Conservation (phyloP, 768 basidiomycete genomes). For the Collybia mongolica region DNA sequence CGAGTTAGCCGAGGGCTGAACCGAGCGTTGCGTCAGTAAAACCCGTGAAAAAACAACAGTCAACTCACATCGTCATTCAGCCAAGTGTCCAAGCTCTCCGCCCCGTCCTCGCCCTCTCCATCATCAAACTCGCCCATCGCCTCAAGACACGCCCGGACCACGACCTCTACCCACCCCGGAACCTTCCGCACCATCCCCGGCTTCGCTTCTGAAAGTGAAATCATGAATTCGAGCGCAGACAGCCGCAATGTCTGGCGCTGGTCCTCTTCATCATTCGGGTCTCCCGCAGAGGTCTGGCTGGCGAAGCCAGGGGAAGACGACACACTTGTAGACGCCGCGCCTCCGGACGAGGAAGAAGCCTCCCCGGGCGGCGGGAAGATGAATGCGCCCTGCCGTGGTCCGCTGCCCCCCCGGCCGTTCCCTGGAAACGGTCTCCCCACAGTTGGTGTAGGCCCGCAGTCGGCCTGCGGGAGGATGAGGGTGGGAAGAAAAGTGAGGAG, state of each 20-base stretch:
- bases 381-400: constrained; percentile 33
- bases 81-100: constrained; percentile 49
- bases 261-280: constrained; percentile 46
- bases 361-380: constrained; percentile 30
- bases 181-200: constrained; percentile 68
- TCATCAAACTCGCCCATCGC: constrained; percentile 80
- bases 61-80: constrained; percentile 69
- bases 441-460: constrained; percentile 51
- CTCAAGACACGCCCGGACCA: constrained; percentile 77
- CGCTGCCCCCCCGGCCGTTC: constrained; percentile 18
- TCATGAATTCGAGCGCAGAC: constrained; percentile 80
- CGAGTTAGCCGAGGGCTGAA: constrained; percentile 61
- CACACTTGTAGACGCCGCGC: background rate
- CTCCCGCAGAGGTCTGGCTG: constrained; percentile 21
- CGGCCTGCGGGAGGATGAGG: constrained; percentile 61
- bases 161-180: constrained; percentile 65
- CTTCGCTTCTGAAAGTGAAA: constrained; percentile 73
- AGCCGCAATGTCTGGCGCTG: constrained; percentile 69
- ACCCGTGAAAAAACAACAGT: background rate
- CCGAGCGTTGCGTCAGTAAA: constrained; percentile 2
- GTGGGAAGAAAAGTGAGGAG: constrained; percentile 70
- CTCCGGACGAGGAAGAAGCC: background rate
- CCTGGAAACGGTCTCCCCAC: constrained; percentile 43
- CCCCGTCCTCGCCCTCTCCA: constrained; percentile 34
- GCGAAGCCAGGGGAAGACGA: constrained; percentile 29